Conservation (phyloP, 2,329 filamentous ascomycete genomes). For the Xylaria sp. region DNA sequence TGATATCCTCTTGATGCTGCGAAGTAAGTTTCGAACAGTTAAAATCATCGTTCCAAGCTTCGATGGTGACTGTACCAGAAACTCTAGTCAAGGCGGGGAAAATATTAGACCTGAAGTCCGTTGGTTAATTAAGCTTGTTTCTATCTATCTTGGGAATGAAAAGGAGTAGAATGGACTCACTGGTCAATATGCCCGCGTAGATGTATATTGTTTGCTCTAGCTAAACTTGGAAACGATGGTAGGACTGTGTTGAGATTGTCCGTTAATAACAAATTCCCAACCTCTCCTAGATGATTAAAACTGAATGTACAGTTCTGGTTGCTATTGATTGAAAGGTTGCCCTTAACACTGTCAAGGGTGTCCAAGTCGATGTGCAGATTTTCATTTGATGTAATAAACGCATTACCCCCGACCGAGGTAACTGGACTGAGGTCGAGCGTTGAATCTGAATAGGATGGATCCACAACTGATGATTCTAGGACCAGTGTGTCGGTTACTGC, state of each 20-base stretch:
- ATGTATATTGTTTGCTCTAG: not conserved
- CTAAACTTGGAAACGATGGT: not conserved
- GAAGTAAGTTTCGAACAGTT: not conserved
- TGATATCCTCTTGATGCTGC: not conserved
- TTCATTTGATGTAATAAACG: not conserved
- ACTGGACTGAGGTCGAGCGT: not conserved
- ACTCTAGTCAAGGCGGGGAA: conserved; percentile 1
- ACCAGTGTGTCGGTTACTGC: not conserved
- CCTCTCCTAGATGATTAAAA: not conserved
- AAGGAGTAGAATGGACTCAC: not conserved
- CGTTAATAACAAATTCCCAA: not conserved
- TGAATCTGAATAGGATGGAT: not conserved
- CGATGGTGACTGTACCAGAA: not conserved
- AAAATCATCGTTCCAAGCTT: conserved; percentile 3
- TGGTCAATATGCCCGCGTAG: not conserved
- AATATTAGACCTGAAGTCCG: not conserved
- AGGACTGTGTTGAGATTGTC: not conserved
- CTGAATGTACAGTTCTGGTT: not conserved
- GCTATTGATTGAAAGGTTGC: not conserved
- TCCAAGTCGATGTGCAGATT: not conserved
- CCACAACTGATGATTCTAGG: not conserved
- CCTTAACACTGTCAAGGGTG: not conserved
- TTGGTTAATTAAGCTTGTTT: not conserved
- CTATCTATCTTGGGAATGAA: too few relatives aligned
- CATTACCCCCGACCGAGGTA: not conserved